Conservation (phyloP, 306 rosid species). For the Aeschynomene evenia region DNA sequence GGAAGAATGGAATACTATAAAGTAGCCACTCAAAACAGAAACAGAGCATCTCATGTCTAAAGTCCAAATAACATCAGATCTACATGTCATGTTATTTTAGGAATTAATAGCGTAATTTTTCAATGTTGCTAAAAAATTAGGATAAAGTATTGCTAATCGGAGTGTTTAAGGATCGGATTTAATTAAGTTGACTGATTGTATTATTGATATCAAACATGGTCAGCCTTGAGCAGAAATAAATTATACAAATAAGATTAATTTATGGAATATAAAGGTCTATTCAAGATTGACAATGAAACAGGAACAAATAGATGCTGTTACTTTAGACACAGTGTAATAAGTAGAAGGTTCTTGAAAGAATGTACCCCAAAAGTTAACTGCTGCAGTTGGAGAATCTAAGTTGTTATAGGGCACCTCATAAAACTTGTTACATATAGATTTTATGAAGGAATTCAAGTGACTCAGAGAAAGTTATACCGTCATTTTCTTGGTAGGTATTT, state of each 20-base stretch:
- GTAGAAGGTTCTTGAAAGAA: too few species aligned
- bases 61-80: background rate
- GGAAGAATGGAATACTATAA: constrained; percentile 15
- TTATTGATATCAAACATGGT: background rate
- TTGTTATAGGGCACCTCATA: too few species aligned
- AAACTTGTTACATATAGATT: too few species aligned
- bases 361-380: too few species aligned
- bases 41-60: background rate
- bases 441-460: too few species aligned
- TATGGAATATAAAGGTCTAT: background rate
- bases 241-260: background rate
- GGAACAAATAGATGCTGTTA: background rate
- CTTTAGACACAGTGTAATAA: background rate
- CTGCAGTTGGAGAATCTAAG: too few species aligned
- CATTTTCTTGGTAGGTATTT: too few species aligned
- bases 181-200: constrained; percentile 9
- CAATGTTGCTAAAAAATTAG: background rate
- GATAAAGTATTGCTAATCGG: background rate
- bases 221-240: background rate
- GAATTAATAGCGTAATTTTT: background rate
- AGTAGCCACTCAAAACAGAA: background rate
- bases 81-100: background rate
- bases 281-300: background rate
- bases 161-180: background rate
- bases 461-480: too few species aligned